Evolutionary conservation across 2,329 filamentous ascomycete genomes (phyloP).

Genomic region (Thermomyces lanuginosus): DNA sequence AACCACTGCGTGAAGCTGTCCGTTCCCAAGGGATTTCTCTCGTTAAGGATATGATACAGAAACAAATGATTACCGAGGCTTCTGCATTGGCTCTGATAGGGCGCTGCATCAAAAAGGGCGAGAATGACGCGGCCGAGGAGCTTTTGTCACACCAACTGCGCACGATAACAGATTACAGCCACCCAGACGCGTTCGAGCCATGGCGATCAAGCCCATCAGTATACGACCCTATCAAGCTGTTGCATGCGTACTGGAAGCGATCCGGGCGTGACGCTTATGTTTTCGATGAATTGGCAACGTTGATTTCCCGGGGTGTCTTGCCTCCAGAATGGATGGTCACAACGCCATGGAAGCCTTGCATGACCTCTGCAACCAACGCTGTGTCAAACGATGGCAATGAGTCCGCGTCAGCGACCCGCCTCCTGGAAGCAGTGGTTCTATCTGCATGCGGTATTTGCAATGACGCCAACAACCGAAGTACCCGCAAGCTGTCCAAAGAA

Average conservation of each 20-base stretch:
- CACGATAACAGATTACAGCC: conserved; percentile 13
- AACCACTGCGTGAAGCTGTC: conserved; percentile 25
- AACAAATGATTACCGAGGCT: conserved; percentile 18
- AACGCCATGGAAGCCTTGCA: conserved; percentile 19
- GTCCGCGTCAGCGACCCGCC: conserved; percentile 15
- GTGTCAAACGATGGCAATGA: conserved; percentile 20
- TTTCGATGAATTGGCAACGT: conserved; percentile 19
- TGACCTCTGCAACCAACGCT: conserved; percentile 22
- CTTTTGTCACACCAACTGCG: conserved; percentile 19
- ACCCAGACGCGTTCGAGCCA: conserved; percentile 15
- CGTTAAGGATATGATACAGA: conserved; percentile 21
- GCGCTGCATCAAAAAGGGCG: conserved; percentile 15
- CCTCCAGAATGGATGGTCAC: conserved; percentile 28
- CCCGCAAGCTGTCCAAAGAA: conserved; percentile 4
- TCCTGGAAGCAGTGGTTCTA: conserved; percentile 20
- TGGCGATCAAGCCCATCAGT: conserved; percentile 6
- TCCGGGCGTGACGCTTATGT: conserved; percentile 13
- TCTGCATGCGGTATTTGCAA: conserved; percentile 12
- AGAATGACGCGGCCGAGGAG: conserved; percentile 22
- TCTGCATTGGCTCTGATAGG: conserved; percentile 19
- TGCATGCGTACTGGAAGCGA: conserved; percentile 15
- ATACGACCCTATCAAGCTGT: conserved; percentile 16
- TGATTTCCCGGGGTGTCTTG: conserved; percentile 17
- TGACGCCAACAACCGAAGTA: conserved; percentile 4
- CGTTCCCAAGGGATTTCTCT: conserved; percentile 25